phyloP scores from a whole-genome alignment of 768 basidiomycete genomes.

The Boletus reticulatus region DNA sequence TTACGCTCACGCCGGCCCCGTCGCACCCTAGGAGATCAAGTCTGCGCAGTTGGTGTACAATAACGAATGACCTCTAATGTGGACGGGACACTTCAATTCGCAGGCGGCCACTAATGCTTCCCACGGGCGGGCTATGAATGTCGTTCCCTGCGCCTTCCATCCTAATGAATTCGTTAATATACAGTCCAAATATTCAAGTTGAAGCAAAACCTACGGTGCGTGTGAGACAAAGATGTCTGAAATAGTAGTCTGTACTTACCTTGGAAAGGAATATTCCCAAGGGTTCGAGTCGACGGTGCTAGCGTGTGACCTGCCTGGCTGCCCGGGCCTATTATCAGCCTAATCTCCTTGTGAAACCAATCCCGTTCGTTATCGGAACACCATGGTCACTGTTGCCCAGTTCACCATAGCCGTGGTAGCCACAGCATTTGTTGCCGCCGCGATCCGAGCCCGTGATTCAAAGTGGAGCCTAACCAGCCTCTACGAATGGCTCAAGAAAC shows the following conservation, averaged over 20 bases:
- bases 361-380: not conserved
- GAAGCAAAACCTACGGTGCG: not conserved
- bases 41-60: slow-evolving; percentile 81
- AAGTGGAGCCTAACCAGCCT: not conserved
- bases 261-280: no score
- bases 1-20: slow-evolving; percentile 3
- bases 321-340: no score
- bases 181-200: not conserved
- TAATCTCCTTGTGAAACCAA: not conserved
- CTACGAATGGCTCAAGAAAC: slow-evolving; percentile 7
- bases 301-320: no score
- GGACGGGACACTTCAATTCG: slow-evolving; percentile 65
- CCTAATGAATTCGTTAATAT: not conserved
- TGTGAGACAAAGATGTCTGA: not conserved
- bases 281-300: no score
- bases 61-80: slow-evolving; percentile 38
- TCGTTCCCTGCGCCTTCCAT: not conserved
- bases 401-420: not conserved
- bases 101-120: slow-evolving; percentile 56
- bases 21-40: slow-evolving; percentile 59
- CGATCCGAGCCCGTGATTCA: not conserved
- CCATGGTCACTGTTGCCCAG: slow-evolving; percentile 8
- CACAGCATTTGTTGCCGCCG: not conserved
- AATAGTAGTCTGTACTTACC: not conserved
- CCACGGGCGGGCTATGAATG: slow-evolving; percentile 48